Base-by-base conservation (phyloP, 352 stramenopile species). In the Phytophthora pistaciae region DNA sequence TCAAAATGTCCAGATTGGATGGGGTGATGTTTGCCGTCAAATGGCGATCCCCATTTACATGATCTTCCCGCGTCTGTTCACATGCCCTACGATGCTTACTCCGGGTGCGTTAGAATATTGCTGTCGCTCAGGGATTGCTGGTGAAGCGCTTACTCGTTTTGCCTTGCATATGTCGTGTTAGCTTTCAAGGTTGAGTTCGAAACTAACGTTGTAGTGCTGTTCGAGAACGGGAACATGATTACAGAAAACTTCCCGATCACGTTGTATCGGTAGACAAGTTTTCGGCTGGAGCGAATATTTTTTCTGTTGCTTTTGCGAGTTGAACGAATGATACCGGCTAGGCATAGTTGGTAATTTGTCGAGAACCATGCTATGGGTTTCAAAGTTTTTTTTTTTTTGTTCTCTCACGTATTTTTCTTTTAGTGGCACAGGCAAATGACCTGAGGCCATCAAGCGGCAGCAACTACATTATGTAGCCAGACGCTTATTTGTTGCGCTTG, bases 41-140 rank as follows among this genome's bases (percentile, higher is more conserved):
- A 83, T 98, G 54, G 78, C 84, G 25, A 97, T 98, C 53, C 95
- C 95, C 6, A 97, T 98, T 65, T 98, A 98, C 85, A 98, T 98
- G 92, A 94, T 98, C 59, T 97, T 98, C 54, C 95, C 95, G 0
- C 83, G 94, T 5, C 80, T 98, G 21, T 98, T 98, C 66, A 97
- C 93, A 0, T 98, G 93, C 59, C 93, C 94, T 10, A 96, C 92
- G n/a, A 95, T 97, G 85, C 71, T 94, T 58, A 94, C 88, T 14
- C 78, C 87, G 29, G 70, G 87, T 94, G 68, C 31, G 78, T 68
- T 55, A 16, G n/a, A 48, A 14, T 27, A 14, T 6, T 27, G 46
- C 18, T 14, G n/a, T 14, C 3, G 29, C 16, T 4, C 9, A 53
- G 10, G 18, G 9, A 10, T 58, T 9, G 14, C 8, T 50, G 18